A percentile compares a stretch with the other conserved stretches of the same genome.
Conservation (phyloP, 108 stramenopile species). For the Seminavis robusta region DNA sequence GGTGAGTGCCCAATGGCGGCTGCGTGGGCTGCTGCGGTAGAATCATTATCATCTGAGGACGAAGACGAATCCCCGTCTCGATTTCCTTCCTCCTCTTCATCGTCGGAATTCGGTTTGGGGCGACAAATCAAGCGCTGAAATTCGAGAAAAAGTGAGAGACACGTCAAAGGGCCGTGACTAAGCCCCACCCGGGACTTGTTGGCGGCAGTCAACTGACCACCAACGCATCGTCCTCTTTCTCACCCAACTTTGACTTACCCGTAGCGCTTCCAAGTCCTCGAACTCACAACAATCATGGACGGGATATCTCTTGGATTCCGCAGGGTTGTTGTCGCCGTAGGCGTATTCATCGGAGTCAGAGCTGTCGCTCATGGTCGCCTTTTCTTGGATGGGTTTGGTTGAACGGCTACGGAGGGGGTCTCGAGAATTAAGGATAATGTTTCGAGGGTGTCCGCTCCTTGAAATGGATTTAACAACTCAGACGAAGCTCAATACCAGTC, state of each 20-base stretch:
- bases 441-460: no score
- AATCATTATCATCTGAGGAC: slow-evolving; percentile 62
- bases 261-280: slow-evolving; percentile 64
- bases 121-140: slow-evolving; percentile 35
- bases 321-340: slow-evolving; percentile 36
- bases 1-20: slow-evolving; percentile 77
- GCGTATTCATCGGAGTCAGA: slow-evolving; percentile 53
- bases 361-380: slow-evolving; percentile 46
- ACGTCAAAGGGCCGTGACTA: no score
- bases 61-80: slow-evolving; percentile 18
- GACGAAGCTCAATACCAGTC: no score
- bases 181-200: background rate
- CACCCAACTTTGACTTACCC: slow-evolving; percentile 34
- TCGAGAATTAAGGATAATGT: no score
- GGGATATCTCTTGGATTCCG: slow-evolving; percentile 61
- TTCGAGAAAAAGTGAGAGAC: no score
- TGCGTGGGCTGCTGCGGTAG: slow-evolving; percentile 63
- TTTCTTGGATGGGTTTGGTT: no score
- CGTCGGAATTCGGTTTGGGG: slow-evolving; percentile 14
- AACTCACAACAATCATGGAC: slow-evolving; percentile 86
- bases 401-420: no score
- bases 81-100: slow-evolving; percentile 21
- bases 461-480: no score
- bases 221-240: background rate
- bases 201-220: background rate